phyloP scores from a whole-genome alignment of 1,284 basidiomycete species.

The Malassezia sp. region DNA sequence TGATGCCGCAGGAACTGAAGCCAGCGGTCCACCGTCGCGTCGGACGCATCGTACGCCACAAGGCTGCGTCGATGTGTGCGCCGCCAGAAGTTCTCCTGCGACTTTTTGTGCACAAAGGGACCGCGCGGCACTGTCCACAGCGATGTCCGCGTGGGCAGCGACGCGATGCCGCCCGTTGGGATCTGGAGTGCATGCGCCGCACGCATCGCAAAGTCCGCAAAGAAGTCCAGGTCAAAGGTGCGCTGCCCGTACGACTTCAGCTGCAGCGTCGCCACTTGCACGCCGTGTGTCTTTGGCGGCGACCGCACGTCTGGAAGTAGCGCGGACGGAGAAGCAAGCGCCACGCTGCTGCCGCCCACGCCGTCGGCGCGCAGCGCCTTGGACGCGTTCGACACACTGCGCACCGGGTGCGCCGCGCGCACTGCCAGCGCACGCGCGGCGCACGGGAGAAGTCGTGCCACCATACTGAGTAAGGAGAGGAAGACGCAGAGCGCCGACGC shows the following conservation, averaged over 20 bases:
- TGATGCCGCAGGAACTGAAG: constrained; percentile 68
- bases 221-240: constrained; percentile 59
- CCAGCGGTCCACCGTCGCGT: constrained; percentile 69
- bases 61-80: constrained; percentile 70
- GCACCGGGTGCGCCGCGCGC: no score
- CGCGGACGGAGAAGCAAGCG: no score
- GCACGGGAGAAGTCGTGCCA: no score
- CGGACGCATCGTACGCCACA: constrained; percentile 80
- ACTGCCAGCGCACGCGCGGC: no score
- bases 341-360: no score
- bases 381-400: no score
- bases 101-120: constrained; percentile 88
- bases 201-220: constrained; percentile 71
- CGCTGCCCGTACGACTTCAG: constrained; percentile 59
- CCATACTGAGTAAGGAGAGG: no score
- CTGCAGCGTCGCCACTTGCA: constrained; percentile 73
- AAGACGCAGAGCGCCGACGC: no score
- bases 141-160: constrained; percentile 64
- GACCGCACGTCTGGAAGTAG: constrained; percentile 2
- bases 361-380: no score
- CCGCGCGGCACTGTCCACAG: constrained; percentile 77
- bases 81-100: constrained; percentile 88
- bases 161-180: constrained; percentile 60
- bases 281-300: constrained; percentile 52
- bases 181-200: constrained; percentile 73